Conservation (phyloP, 306 rosid species). For the Castanea crenata region DNA sequence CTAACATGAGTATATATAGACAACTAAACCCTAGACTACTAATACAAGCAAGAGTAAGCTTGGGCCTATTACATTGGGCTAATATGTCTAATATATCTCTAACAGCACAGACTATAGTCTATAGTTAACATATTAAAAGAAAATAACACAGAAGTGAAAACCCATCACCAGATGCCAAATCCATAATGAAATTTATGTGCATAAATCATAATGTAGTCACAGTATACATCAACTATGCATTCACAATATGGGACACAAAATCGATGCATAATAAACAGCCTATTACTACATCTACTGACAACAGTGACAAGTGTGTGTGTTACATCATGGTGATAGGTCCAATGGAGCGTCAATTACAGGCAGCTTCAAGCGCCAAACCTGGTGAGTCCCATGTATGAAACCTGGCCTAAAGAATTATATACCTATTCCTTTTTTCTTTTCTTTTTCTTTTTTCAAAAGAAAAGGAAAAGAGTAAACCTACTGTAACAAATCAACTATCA, state of each 20-base stretch:
- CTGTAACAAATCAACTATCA: background rate
- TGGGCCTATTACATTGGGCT: too few species aligned
- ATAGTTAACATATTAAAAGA: background rate
- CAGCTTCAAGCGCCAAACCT: background rate
- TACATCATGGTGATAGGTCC: background rate
- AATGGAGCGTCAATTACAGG: constrained; percentile 4
- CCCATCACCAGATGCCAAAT: background rate
- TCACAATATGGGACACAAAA: background rate
- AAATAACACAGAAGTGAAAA: background rate
- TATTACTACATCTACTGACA: background rate
- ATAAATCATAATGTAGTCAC: background rate
- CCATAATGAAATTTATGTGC: background rate
- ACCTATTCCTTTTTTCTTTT: background rate
- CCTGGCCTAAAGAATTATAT: constrained; percentile 10
- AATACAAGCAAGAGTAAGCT: too few species aligned
- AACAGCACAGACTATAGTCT: background rate
- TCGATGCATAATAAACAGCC: background rate
- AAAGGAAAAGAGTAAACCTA: background rate
- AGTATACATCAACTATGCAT: background rate
- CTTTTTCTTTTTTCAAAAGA: background rate
- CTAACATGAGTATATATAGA: too few species aligned
- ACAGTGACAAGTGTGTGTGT: too few species aligned
- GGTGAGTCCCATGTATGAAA: constrained; percentile 1
- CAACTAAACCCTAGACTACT: too few species aligned
- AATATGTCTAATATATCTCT: too few species aligned